A percentile compares a stretch with the other conserved stretches of the same genome.
Conservation (phyloP, 208 protist genomes). For the Leishmania arabica region DNA sequence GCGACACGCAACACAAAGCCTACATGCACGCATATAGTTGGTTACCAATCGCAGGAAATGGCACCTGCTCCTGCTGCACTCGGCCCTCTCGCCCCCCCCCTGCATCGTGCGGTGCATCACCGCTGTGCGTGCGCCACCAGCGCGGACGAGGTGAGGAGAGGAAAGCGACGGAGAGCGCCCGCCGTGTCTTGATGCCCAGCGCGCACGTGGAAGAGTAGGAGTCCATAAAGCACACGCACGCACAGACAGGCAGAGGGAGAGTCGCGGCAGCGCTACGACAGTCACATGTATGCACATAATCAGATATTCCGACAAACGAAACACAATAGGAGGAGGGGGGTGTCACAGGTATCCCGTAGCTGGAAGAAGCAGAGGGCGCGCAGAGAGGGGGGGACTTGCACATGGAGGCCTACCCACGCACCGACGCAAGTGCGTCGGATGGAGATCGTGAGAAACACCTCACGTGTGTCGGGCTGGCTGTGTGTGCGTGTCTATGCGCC, state of each 20-base stretch:
- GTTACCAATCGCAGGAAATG: no score
- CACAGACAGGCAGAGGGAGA: neutral
- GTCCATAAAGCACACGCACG: neutral
- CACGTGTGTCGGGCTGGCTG: neutral
- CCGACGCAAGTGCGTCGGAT: neutral
- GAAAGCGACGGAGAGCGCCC: no score
- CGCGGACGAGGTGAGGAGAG: no score
- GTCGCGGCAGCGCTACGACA: neutral
- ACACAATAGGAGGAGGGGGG: neutral
- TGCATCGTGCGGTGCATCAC: no score
- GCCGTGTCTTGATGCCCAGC: no score
- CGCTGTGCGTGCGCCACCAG: no score
- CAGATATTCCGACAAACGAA: no score
- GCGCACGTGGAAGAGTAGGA: neutral
- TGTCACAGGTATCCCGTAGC: neutral
- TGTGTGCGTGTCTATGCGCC: neutral
- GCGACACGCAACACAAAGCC: no score
- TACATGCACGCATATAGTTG: no score
- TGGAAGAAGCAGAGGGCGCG: neutral
- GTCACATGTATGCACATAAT: neutral
- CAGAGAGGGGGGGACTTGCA: neutral
- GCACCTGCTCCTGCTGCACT: no score
- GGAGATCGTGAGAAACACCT: neutral
- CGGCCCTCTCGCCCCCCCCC: no score
- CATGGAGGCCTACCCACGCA: neutral